Base-by-base conservation (phyloP, 2,329 filamentous ascomycete genomes). In the Fusarium dlaminii region DNA sequence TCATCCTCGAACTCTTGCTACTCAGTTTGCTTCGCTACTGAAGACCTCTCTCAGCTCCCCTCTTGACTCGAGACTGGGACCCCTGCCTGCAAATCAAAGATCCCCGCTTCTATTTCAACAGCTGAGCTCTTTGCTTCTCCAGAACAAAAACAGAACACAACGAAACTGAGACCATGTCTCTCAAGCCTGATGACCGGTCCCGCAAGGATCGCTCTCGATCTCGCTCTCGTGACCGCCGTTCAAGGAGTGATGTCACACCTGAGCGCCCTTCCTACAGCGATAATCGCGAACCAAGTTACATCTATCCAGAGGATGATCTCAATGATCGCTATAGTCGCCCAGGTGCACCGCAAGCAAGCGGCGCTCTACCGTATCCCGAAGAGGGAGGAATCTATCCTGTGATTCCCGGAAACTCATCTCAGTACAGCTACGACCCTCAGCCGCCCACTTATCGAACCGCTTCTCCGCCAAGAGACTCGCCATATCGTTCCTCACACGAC, bases 201-300 rank as follows among this genome's bases (percentile, higher is more conserved):
- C 83, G 83, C 51, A 84, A 85, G 61, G 84, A 82, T 55, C 86
- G 87, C 60, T 86, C 87, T 58, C 83, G 84, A 59, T 89, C 88
- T 82, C 52, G 83, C 79, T 77, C 85, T 81, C 79, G 81, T 68
- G 80, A 81, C 64, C 78, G 79, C 36, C 81, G 81, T 51, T 71
- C 79, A n/a, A 78, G 70, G 54, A 79, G 80, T 40, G 79, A 81
- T 18, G 66, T 75, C 12, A 78, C 79, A 63, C 78, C 79, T 58
- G 79, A 80, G 30, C 75, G 78, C 24, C 76, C 78, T 30, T 71
- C 77, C 45, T 70, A 64, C 55, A 85, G 86, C 46, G 85, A 87
- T 45, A 80, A 83, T 52, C 80, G 81, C 30, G 86, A 86, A 64
- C 81, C 86, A 32, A 83, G 80, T 79, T 84, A 84, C 68, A 80